Percentiles rank a stretch among this genome's conserved stretches.
phyloP scores from a whole-genome alignment of 192 early-diverging fungal genomes.

The Dissophora globulifera region DNA sequence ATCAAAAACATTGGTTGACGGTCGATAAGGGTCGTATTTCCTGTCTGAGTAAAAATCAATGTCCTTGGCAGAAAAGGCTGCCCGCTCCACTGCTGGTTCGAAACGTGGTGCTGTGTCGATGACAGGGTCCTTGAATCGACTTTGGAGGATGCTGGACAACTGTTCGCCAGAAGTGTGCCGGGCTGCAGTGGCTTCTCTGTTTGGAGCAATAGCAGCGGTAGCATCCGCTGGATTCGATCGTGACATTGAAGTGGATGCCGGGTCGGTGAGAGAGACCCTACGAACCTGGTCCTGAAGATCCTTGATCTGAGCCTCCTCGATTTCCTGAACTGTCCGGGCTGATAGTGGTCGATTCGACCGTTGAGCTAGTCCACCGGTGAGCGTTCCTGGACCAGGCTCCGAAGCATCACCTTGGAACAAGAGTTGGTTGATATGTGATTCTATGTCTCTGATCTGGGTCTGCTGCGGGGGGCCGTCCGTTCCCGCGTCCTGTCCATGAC shows the following conservation, averaged over 20 bases:
- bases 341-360: neutral
- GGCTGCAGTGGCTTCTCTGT: neutral
- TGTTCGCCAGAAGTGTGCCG: neutral
- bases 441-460: slow-evolving; percentile 31
- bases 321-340: slow-evolving; percentile 34
- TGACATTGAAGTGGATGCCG: slow-evolving; percentile 12
- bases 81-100: slow-evolving; percentile 5
- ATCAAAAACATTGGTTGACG: slow-evolving; percentile 22
- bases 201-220: neutral
- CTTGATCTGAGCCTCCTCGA: slow-evolving; percentile 30
- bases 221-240: neutral
- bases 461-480: neutral
- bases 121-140: slow-evolving; percentile 9
- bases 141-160: slow-evolving; percentile 3
- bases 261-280: slow-evolving; percentile 23
- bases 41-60: slow-evolving; percentile 49
- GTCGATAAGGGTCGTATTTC: slow-evolving; percentile 49
- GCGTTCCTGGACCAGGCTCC: neutral
- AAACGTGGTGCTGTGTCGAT: neutral
- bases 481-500: too few species aligned
- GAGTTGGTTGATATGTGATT: slow-evolving; percentile 38
- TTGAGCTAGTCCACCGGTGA: neutral
- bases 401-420: slow-evolving; percentile 15
- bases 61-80: slow-evolving; percentile 38
- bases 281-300: slow-evolving; percentile 19